phyloP scores from a whole-genome alignment of 176 grass and related monocot genomes.

The Metroxylon sagu region DNA sequence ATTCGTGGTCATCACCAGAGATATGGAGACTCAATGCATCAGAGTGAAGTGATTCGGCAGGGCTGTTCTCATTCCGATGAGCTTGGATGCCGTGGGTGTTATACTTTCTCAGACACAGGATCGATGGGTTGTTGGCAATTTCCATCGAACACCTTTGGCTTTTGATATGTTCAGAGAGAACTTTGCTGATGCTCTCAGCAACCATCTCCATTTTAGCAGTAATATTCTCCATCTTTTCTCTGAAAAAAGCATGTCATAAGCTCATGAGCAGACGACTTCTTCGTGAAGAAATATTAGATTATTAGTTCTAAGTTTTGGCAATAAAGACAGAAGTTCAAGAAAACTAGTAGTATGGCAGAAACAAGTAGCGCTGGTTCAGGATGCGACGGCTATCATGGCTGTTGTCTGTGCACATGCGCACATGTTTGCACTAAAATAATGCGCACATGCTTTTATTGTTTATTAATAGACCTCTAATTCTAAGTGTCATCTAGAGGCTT shows the following conservation, averaged over 20 bases:
- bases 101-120: constrained; percentile 49
- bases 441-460: no score
- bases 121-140: constrained; percentile 23
- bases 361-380: no score
- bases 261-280: not conserved
- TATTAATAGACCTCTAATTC: no score
- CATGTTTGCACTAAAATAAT: no score
- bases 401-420: no score
- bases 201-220: constrained; percentile 45
- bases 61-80: constrained; percentile 24
- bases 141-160: constrained; percentile 17
- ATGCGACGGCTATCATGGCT: no score
- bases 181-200: constrained; percentile 24
- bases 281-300: not conserved
- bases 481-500: no score
- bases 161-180: constrained; percentile 38
- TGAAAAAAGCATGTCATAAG: constrained; percentile 6
- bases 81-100: constrained; percentile 31
- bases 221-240: constrained; percentile 60
- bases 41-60: constrained; percentile 23
- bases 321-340: no score
- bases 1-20: constrained; percentile 38
- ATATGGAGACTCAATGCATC: constrained; percentile 55
- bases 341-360: no score
- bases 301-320: no score